Evolutionary conservation across 2,329 filamentous ascomycete species (phyloP), one percentile per base, ranked within the genome.

Genomic region (Acrocalymma vagum): DNA sequence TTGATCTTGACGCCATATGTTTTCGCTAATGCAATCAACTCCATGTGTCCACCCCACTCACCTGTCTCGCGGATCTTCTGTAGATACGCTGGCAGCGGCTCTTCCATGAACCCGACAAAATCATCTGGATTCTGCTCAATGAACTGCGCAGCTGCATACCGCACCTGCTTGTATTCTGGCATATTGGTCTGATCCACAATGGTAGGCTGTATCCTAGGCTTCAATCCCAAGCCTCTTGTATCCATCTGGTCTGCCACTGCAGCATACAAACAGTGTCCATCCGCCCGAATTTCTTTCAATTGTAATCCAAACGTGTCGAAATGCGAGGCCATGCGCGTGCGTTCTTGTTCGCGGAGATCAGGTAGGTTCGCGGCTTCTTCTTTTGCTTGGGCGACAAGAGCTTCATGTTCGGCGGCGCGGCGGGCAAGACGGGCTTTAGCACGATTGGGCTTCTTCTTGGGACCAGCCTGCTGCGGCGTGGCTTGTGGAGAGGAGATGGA

Each of bases 21-120:
- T 65, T 83, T 85, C 34, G 93, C 88, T 65, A 99, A 78, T 16
- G 94, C 94, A 68, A 86, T 78, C 40, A 99, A 72, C 76, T 99
- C 94, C 50, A 96, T 72, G 75, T 97, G 90, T 0, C 94, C 94
- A 33, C 94, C 94, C 94, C 94, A 99, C 72, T 96, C 93, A 0
- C 90, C 92, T 32, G 92, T 96, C 43, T 94, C 84, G 49, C 85
- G 76, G 45, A 99, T 89, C 72, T 88, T 90, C 30, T 73, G 72
- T 30, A 89, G 79, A 69, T 97, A 95, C 7, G 74, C 74, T 3
- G 82, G 81, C 30, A 96, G 65, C 10, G 86, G 83, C 66, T 94
- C 91, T 62, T 95, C 92, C 55, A 96, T 75, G 63, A 96, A 99
- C 0, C 88, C 86, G 41, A 80, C 84, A 67, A 96, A 97, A 58